Evolutionary conservation across 1,284 basidiomycete species (phyloP).

Genomic region (Xerocomus nothofagi): DNA sequence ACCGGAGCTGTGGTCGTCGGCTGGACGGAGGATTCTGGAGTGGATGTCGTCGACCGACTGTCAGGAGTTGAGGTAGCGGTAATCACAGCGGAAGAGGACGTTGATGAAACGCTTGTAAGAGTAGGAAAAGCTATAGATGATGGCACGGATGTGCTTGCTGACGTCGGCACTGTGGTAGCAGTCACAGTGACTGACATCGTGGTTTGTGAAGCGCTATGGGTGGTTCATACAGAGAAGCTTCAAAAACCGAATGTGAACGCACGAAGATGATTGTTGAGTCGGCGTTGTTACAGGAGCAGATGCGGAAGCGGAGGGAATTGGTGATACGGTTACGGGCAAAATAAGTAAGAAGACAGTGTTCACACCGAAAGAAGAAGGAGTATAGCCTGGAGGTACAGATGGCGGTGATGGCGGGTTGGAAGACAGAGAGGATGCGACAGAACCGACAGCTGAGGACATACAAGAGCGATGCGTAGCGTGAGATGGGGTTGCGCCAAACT

Average conservation of each 20-base stretch:
- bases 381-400: not conserved
- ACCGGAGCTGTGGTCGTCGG: slow-evolving; percentile 11
- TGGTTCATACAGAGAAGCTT: slow-evolving; percentile 14
- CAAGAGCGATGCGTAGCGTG: slow-evolving; percentile 10
- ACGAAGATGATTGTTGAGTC: slow-evolving; percentile 19
- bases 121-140: slow-evolving; percentile 6
- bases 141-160: slow-evolving; percentile 5
- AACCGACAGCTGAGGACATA: slow-evolving; percentile 23
- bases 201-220: slow-evolving; percentile 14
- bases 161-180: slow-evolving; percentile 4
- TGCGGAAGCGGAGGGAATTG: slow-evolving; percentile 3
- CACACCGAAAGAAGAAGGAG: not conserved
- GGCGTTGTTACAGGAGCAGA: slow-evolving; percentile 11
- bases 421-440: slow-evolving; percentile 3
- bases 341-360: slow-evolving; percentile 8
- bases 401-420: slow-evolving; percentile 5
- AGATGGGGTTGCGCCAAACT: slow-evolving; percentile 6
- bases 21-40: slow-evolving; percentile 1
- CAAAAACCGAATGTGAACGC: slow-evolving; percentile 18
- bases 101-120: slow-evolving; percentile 8
- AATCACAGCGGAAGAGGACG: slow-evolving; percentile 9
- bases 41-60: slow-evolving; percentile 11
- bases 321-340: slow-evolving; percentile 6
- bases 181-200: slow-evolving; percentile 15
- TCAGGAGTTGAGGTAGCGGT: slow-evolving; percentile 8